phyloP scores from a whole-genome alignment of 2,329 filamentous ascomycete species.

The Davidsoniella neocaledoniae region DNA sequence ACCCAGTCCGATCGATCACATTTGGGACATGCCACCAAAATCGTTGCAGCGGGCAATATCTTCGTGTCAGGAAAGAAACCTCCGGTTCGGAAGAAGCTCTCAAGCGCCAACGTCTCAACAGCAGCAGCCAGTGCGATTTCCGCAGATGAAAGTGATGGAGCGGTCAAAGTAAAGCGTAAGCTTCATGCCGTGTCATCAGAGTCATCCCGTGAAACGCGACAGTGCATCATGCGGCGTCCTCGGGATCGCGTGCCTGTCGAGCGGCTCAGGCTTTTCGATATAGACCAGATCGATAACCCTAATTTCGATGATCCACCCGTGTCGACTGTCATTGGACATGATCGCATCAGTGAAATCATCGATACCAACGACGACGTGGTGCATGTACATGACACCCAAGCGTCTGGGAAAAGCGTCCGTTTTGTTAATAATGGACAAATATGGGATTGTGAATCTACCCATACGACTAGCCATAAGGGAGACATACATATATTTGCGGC shows the following conservation, averaged over 20 bases:
- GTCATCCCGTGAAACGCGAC: not conserved
- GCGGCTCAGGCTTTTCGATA: not conserved
- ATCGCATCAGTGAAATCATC: not conserved
- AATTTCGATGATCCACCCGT: not conserved
- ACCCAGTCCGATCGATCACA: not conserved
- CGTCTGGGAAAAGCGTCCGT: conserved; percentile 1
- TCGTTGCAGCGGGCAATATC: conserved; percentile 22
- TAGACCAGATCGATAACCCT: not conserved
- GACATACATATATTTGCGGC: not conserved
- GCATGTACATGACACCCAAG: not conserved
- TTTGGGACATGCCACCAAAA: conserved; percentile 1
- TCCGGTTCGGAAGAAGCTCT: not conserved
- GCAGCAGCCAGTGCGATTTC: too few relatives aligned
- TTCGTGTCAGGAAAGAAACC: conserved; percentile 26
- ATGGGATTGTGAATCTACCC: conserved; percentile 8
- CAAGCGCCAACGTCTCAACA: too few relatives aligned
- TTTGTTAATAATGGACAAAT: conserved; percentile 2
- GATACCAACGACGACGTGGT: not conserved
- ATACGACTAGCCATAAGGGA: not conserved
- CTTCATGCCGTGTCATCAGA: not conserved
- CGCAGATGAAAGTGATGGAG: too few relatives aligned
- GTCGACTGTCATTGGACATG: not conserved
- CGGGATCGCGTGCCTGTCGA: not conserved
- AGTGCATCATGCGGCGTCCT: not conserved
- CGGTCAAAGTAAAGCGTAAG: not conserved